These are phyloP conservation scores for Phragmites australis DNA, from an alignment of 176 grass and related monocot species.

Conservation along the genomic window DNA sequence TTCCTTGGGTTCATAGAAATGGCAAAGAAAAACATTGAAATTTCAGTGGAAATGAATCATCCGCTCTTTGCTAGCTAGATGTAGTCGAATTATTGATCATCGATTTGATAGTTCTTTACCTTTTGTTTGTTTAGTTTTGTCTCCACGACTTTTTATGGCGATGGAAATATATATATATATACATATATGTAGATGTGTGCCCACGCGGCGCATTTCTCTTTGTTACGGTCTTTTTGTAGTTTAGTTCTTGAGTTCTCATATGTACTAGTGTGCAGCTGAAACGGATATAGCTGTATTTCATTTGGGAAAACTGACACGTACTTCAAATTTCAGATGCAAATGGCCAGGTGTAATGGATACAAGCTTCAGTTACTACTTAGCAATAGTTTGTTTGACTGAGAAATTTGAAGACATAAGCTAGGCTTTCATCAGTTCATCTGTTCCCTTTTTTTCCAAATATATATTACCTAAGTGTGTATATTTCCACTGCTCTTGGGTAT, in stretches of 20 bases:
- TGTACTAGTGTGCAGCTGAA: constrained; percentile 6
- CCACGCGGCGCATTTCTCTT: neutral
- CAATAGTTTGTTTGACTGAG: constrained; percentile 26
- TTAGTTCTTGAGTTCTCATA: constrained; percentile 26
- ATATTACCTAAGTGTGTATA: neutral
- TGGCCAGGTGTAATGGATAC: constrained; percentile 4
- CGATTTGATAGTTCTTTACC: neutral
- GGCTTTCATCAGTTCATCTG: neutral
- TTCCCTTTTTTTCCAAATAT: too few species aligned
- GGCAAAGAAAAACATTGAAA: neutral
- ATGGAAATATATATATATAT: too few species aligned
- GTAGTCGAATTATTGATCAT: neutral
- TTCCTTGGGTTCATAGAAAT: neutral
- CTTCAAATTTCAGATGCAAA: constrained; percentile 21
- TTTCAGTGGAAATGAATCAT: neutral
- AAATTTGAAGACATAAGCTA: neutral
- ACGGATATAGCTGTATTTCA: constrained; percentile 30
- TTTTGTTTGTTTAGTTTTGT: constrained; percentile 18
- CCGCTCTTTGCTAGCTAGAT: neutral
- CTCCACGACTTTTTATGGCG: neutral
- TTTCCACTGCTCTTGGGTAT: neutral
- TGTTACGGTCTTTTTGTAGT: constrained; percentile 33
- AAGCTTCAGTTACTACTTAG: constrained; percentile 44
- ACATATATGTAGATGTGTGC: neutral
- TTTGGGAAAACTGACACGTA: constrained; percentile 1